Base-by-base conservation (phyloP, 2,329 filamentous ascomycete species). In the Sordariomycetes sp. region DNA sequence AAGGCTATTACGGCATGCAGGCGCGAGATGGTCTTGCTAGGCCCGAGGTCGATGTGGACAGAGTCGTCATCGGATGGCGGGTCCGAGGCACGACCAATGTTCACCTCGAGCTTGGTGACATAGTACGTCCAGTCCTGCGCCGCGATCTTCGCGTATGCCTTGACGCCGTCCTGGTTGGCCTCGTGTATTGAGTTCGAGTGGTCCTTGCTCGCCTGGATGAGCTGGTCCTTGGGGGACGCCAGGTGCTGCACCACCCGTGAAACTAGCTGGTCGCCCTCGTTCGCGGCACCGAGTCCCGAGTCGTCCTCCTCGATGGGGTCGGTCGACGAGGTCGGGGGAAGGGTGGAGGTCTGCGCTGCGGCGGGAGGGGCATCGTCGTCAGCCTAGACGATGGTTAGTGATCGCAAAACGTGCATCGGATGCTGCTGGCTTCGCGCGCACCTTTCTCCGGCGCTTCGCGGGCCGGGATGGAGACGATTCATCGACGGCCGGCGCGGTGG, bases 31-130 rank as follows among this genome's bases (percentile, higher is more conserved):
- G 87, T 84, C 72, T 92, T 92, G 70, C 82, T 88, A 0, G 89
- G 89, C 1, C 89, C 88, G 35, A 99, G 76, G 67, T 99, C 92
- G 63, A 99, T 92, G 67, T 96, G 87, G 13, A 97, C 74, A 32
- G 72, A 74, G 20, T 77, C 72, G 15, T 76, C 72, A 42, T 73
- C 61, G 4, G 67, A 62, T 48, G 61, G 22, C 64, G 64, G 36
- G 60, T 66, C 63, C 63, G 63, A 60, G 66, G 71, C 61, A 61
- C 89, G 82, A 51, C 89, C 89, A 62, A 94, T 90, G 62, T 87
- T 84, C 65, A 90, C 81, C 56, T 78, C 77, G n/a, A 89, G 77
- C 61, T 85, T 84, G 60, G 85, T 87, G 60, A 92, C 83, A 66
- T 90, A 92, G 69, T 86, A 94, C 10, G 88, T 90, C 89, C 89